Conservation (phyloP, 495 filamentous ascomycete species). For the Cercophora newfieldiana region DNA sequence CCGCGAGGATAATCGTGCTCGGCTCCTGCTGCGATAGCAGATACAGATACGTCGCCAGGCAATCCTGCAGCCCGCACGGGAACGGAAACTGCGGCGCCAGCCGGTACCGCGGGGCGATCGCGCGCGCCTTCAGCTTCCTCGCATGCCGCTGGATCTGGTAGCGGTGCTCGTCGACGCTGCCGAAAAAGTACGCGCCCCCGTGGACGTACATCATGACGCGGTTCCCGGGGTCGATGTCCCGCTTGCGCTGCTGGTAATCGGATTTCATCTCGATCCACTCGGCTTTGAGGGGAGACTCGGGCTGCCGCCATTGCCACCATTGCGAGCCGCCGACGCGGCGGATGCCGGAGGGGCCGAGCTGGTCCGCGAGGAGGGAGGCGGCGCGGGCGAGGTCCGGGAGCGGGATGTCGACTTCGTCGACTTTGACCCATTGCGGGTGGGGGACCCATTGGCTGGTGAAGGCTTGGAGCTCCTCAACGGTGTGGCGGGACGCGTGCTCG, state of each 20-base stretch:
- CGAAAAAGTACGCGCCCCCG: conserved; percentile 72
- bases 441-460: conserved; percentile 92
- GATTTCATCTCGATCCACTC: conserved; percentile 96
- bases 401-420: conserved; percentile 70
- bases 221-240: conserved; percentile 55
- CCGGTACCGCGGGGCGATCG: conserved; percentile 85
- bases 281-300: conserved; percentile 62
- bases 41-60: conserved; percentile 80
- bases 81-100: conserved; percentile 94
- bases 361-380: conserved; percentile 60
- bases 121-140: conserved; percentile 83
- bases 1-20: conserved; percentile 75
- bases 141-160: conserved; percentile 96
- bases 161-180: conserved; percentile 89
- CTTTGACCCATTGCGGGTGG: conserved; percentile 81
- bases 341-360: conserved; percentile 76
- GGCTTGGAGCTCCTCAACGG: conserved; percentile 86
- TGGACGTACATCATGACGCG: conserved; percentile 93
- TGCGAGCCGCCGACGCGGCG: conserved; percentile 72
- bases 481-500: conserved; percentile 75
- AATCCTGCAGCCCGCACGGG: conserved; percentile 87
- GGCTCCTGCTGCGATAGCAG: conserved; percentile 73
- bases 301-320: conserved; percentile 93
- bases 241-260: conserved; percentile 72
- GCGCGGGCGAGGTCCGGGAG: conserved; percentile 59